phyloP scores from a whole-genome alignment of 768 basidiomycete species.

The Trametes gibbosa region DNA sequence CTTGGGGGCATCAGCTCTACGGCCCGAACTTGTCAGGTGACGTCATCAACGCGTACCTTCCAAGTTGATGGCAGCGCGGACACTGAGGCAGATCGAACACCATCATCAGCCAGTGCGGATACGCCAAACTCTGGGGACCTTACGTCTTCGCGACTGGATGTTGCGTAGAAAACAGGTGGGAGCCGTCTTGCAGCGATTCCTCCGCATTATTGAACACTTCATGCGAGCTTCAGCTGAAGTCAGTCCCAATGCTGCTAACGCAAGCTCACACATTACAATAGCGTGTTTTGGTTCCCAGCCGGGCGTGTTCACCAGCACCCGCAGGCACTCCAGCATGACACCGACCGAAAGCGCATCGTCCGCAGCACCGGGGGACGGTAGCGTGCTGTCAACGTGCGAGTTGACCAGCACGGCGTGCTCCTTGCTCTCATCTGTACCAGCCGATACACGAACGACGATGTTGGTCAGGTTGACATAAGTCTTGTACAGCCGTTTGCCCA shows the following conservation, averaged over 20 bases:
- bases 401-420: conserved; percentile 86
- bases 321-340: conserved; percentile 85
- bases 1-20: conserved; percentile 34
- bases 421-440: conserved; percentile 69
- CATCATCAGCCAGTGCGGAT: not conserved
- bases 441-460: conserved; percentile 82
- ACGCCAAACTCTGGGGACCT: conserved; percentile 27
- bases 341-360: conserved; percentile 89
- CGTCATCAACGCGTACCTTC: conserved; percentile 54
- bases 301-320: conserved; percentile 70
- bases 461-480: conserved; percentile 87
- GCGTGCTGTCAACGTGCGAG: conserved; percentile 84
- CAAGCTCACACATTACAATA: conserved; percentile 73
- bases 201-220: conserved; percentile 94
- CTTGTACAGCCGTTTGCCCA: conserved; percentile 80
- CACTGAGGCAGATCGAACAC: conserved; percentile 37
- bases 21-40: no score
- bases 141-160: conserved; percentile 72
- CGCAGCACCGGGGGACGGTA: conserved; percentile 85
- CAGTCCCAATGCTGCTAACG: not conserved
- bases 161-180: conserved; percentile 90
- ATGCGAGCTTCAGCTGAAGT: not conserved
- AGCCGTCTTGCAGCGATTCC: conserved; percentile 92
- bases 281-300: conserved; percentile 73
- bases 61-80: conserved; percentile 85